These are phyloP conservation scores for Paramecium sexaurelia DNA, from an alignment of 73 alveolate species.

Conservation along the genomic window DNA sequence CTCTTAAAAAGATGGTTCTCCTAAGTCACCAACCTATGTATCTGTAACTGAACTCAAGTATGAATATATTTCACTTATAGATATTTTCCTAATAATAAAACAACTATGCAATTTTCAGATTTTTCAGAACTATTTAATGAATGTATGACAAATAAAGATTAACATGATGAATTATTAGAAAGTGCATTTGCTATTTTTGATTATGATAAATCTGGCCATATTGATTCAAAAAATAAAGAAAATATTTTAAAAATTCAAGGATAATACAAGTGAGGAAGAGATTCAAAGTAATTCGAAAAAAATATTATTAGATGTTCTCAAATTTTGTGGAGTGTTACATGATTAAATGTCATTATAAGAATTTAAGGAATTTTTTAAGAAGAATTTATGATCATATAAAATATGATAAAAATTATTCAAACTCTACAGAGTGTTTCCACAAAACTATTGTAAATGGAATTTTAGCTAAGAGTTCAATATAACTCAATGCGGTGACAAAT, in stretches of 20 bases:
- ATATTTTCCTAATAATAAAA: constrained; percentile 58
- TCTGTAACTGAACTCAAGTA: constrained; percentile 55
- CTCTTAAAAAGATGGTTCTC: background rate
- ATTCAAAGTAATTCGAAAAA: constrained; percentile 37
- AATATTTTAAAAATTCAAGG: constrained; percentile 43
- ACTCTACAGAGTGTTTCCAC: constrained; percentile 31
- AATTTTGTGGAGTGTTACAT: constrained; percentile 57
- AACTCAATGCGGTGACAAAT: background rate
- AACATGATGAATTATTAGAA: constrained; percentile 45
- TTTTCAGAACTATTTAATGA: constrained; percentile 54
- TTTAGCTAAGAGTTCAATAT: background rate
- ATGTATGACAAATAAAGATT: constrained; percentile 50
- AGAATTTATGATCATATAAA: background rate
- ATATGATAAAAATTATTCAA: constrained; percentile 38
- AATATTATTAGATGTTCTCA: constrained; percentile 47
- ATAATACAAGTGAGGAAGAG: constrained; percentile 60
- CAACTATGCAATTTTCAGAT: constrained; percentile 35
- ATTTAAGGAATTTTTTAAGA: constrained; percentile 49
- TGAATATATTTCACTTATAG: background rate
- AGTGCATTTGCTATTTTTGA: constrained; percentile 54
- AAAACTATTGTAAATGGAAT: constrained; percentile 10
- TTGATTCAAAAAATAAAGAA: constrained; percentile 52
- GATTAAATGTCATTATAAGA: constrained; percentile 58
- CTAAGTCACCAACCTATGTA: background rate
- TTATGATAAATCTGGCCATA: constrained; percentile 12